phyloP scores from a whole-genome alignment of 2,329 filamentous ascomycete genomes.

The Onygenales sp. region DNA sequence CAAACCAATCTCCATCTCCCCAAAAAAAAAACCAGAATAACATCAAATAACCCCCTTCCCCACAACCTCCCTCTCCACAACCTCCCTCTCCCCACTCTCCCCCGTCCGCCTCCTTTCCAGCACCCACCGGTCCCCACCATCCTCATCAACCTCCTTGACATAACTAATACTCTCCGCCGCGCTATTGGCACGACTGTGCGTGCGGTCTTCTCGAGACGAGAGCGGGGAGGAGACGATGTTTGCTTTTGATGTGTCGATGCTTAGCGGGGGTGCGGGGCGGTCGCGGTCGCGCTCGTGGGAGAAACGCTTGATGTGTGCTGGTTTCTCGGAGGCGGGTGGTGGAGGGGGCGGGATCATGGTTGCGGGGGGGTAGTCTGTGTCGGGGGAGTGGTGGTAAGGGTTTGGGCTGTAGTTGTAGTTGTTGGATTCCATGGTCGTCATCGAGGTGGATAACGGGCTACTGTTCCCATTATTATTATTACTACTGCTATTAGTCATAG shows the following conservation, averaged over 20 bases:
- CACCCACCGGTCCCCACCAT: conserved; percentile 25
- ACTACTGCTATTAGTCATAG: not conserved
- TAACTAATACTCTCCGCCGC: conserved; percentile 29
- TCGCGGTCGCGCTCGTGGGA: not conserved
- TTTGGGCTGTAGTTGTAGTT: too few relatives aligned
- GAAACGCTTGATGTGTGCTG: not conserved
- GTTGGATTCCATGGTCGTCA: too few relatives aligned
- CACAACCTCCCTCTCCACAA: conserved; percentile 23
- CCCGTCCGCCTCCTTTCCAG: conserved; percentile 24
- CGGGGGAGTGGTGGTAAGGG: too few relatives aligned
- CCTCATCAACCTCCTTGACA: conserved; percentile 18
- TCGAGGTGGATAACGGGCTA: too few relatives aligned
- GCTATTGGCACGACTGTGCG: conserved; percentile 25
- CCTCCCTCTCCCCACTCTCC: conserved; percentile 24
- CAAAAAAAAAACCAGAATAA: too few relatives aligned
- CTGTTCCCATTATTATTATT: not conserved
- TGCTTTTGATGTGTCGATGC: conserved; percentile 3
- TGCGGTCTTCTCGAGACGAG: not conserved
- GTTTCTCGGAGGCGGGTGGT: not conserved
- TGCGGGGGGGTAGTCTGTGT: too few relatives aligned
- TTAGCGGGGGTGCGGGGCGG: conserved; percentile 1
- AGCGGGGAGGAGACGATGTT: not conserved
- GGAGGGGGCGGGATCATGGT: too few relatives aligned
- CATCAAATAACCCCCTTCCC: conserved; percentile 18
- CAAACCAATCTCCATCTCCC: not conserved